Evolutionary conservation across 306 rosid genomes (phyloP).

Genomic region (Prunus mongolica): DNA sequence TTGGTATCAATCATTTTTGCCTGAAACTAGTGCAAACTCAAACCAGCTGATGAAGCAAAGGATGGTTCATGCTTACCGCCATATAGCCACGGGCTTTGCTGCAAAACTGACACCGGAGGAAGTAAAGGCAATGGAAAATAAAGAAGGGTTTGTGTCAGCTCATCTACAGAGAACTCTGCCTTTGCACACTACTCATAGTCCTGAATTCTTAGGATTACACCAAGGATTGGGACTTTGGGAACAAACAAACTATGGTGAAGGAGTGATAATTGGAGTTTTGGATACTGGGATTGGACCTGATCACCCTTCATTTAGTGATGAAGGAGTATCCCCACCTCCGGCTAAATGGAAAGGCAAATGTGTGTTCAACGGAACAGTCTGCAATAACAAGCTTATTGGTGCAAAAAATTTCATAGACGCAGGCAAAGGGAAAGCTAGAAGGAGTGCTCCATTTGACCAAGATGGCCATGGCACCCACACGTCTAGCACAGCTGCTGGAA

Average conservation of each 20-base stretch:
- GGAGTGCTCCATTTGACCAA: conserved; percentile 38
- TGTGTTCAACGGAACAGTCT: conserved; percentile 33
- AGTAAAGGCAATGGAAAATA: conserved; percentile 30
- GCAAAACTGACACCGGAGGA: conserved; percentile 56
- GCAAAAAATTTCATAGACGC: conserved; percentile 37
- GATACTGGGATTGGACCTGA: conserved; percentile 48
- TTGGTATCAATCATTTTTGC: conserved; percentile 65
- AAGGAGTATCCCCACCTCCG: conserved; percentile 58
- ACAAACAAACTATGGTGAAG: conserved; percentile 53
- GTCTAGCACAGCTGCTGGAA: conserved; percentile 52
- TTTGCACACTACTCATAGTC: conserved; percentile 57
- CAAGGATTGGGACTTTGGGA: conserved; percentile 47
- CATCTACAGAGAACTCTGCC: conserved; percentile 32
- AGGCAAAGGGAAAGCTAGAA: not conserved
- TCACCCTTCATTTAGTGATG: conserved; percentile 65
- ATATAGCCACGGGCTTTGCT: conserved; percentile 61
- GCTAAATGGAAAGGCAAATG: conserved; percentile 72
- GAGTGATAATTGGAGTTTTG: conserved; percentile 59
- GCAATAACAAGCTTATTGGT: conserved; percentile 69
- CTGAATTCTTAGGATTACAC: conserved; percentile 52
- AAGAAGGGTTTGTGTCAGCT: conserved; percentile 49
- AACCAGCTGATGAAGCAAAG: conserved; percentile 12
- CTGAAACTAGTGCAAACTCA: conserved; percentile 23
- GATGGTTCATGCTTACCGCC: conserved; percentile 37
- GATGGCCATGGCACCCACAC: conserved; percentile 67